phyloP scores from a whole-genome alignment of 192 early-diverging fungal species.

The Linnemannia hyalina region DNA sequence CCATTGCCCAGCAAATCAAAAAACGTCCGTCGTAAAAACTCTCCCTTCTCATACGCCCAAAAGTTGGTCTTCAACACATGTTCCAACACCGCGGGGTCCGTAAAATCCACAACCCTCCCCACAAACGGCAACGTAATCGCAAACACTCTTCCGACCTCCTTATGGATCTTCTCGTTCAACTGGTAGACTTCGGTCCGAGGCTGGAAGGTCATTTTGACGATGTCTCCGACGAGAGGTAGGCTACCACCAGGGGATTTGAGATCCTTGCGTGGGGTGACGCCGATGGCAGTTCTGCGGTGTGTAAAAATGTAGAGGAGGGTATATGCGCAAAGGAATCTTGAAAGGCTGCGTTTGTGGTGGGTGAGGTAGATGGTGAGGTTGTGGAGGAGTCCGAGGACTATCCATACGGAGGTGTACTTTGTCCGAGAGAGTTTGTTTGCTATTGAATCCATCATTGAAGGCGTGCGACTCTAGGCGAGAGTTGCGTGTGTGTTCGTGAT shows the following conservation, averaged over 20 bases:
- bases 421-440: not conserved
- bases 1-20: constrained; percentile 29
- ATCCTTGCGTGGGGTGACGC: constrained; percentile 18
- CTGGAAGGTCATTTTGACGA: constrained; percentile 1
- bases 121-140: constrained; percentile 23
- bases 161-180: not conserved
- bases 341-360: not conserved
- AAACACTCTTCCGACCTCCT: constrained; percentile 3
- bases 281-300: constrained; percentile 8
- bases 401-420: not conserved
- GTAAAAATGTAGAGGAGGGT: constrained; percentile 8
- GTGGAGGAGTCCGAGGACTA: not conserved
- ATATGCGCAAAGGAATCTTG: not conserved
- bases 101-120: constrained; percentile 19
- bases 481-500: too few relatives aligned
- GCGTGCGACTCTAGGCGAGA: too few relatives aligned
- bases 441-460: not conserved
- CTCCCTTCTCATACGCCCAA: constrained; percentile 24
- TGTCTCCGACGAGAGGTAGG: constrained; percentile 32
- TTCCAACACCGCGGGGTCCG: constrained; percentile 20
- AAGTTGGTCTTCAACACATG: constrained; percentile 41
- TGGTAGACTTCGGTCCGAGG: constrained; percentile 9
- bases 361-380: not conserved
- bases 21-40: not conserved
- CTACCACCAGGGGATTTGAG: constrained; percentile 21